Conservation (phyloP, 257 asterid genomes). For the Fraxinus pennsylvanica region DNA sequence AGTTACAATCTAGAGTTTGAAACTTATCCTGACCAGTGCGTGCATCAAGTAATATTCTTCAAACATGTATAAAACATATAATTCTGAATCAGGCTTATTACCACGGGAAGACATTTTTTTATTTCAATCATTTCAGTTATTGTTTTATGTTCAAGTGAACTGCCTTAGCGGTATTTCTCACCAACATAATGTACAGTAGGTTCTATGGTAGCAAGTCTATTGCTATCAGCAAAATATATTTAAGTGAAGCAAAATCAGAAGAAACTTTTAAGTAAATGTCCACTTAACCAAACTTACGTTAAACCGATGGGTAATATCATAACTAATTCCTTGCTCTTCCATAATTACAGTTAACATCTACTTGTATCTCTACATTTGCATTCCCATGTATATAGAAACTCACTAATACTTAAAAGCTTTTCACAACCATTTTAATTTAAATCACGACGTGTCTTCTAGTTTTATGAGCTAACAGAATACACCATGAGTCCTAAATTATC, state of each 20-base stretch:
- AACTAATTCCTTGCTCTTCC: neutral
- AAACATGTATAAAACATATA: constrained; percentile 20
- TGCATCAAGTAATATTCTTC: constrained; percentile 2
- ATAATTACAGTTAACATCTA: neutral
- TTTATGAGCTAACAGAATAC: neutral
- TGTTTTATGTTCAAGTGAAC: neutral
- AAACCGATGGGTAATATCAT: neutral
- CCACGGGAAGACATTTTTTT: constrained; percentile 7
- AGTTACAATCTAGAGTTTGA: constrained; percentile 10
- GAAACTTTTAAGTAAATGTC: neutral
- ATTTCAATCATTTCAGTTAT: constrained; percentile 14
- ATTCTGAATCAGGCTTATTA: constrained; percentile 11
- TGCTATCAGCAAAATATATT: neutral
- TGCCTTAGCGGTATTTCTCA: neutral
- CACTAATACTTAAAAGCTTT: neutral
- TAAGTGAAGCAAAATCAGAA: neutral
- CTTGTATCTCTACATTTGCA: neutral
- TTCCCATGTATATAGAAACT: neutral
- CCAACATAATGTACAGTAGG: neutral
- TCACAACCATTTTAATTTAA: neutral
- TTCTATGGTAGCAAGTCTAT: neutral
- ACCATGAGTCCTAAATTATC: neutral
- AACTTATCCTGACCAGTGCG: constrained; percentile 7
- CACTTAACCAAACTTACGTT: neutral
- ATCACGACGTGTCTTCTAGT: neutral